These are phyloP conservation scores for Parastagonospora nodorum DNA, from an alignment of 2,329 filamentous ascomycete species.

Conservation along the genomic window DNA sequence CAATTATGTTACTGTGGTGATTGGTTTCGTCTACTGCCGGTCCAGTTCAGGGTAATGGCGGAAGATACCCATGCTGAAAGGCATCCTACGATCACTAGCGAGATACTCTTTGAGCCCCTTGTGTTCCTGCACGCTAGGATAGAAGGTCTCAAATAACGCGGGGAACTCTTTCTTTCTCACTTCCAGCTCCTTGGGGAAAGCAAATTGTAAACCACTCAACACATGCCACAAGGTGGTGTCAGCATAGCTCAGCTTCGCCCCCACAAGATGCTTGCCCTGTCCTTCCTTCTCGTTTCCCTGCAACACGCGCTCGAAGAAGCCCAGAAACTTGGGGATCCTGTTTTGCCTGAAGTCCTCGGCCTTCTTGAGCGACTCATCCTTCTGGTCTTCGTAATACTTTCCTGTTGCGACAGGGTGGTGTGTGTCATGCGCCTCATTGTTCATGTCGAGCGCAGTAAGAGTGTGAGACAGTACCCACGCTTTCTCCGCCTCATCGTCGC, in stretches of 20 bases:
- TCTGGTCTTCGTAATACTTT: slow-evolving; percentile 77
- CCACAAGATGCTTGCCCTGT: slow-evolving; percentile 68
- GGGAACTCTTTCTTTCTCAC: slow-evolving; percentile 63
- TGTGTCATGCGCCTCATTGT: slow-evolving; percentile 74
- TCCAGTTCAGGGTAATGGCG: slow-evolving; percentile 77
- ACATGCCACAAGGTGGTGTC: slow-evolving; percentile 77
- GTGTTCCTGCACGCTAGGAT: slow-evolving; percentile 65
- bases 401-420: slow-evolving; percentile 70
- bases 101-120: slow-evolving; percentile 72
- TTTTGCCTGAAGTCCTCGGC: slow-evolving; percentile 63
- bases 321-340: slow-evolving; percentile 73
- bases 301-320: slow-evolving; percentile 71
- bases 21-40: slow-evolving; percentile 40
- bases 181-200: slow-evolving; percentile 71
- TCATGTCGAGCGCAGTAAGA: slow-evolving; percentile 73
- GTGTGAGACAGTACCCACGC: slow-evolving; percentile 67
- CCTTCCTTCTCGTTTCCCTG: slow-evolving; percentile 61
- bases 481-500: slow-evolving; percentile 54
- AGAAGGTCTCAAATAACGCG: slow-evolving; percentile 65
- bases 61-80: slow-evolving; percentile 70
- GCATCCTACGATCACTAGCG: slow-evolving; percentile 64
- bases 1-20: background rate
- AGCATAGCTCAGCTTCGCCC: slow-evolving; percentile 68
- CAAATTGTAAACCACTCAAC: slow-evolving; percentile 60
- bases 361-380: slow-evolving; percentile 64